A percentile compares a stretch with the other conserved stretches of the same genome.
These are phyloP conservation scores for Shiraia sp. DNA, from an alignment of 2,329 filamentous ascomycete species.

Conservation along the genomic window DNA sequence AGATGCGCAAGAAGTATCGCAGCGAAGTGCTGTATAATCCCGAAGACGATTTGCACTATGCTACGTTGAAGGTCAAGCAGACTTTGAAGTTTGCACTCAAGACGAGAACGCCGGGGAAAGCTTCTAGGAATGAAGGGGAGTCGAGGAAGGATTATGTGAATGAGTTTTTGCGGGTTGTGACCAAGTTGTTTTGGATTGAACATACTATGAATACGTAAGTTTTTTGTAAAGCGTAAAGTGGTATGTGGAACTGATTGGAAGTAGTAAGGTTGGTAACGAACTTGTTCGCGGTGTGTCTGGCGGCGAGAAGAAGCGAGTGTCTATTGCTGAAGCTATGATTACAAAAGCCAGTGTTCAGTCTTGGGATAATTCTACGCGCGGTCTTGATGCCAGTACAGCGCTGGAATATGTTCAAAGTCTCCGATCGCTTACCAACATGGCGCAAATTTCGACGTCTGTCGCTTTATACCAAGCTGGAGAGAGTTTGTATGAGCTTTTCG, in stretches of 20 bases:
- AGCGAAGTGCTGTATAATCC: constrained; percentile 75
- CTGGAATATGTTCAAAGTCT: constrained; percentile 73
- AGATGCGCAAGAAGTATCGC: constrained; percentile 62
- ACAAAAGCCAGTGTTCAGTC: constrained; percentile 44
- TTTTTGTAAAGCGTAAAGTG: no score
- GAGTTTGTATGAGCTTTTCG: constrained; percentile 44
- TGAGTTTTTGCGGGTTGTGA: constrained; percentile 68
- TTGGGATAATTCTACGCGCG: constrained; percentile 68
- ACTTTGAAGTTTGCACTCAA: constrained; percentile 74
- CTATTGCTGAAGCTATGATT: constrained; percentile 55
- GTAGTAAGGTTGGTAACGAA: not conserved
- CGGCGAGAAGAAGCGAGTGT: constrained; percentile 55
- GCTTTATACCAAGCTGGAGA: constrained; percentile 71
- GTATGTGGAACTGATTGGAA: constrained; percentile 46
- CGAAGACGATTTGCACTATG: constrained; percentile 77
- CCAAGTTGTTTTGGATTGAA: constrained; percentile 72
- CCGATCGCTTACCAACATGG: constrained; percentile 66
- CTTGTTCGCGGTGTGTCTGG: constrained; percentile 66
- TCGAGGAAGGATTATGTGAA: constrained; percentile 62
- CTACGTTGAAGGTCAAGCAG: constrained; percentile 74
- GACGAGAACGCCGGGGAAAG: constrained; percentile 67
- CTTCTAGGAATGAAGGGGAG: constrained; percentile 64
- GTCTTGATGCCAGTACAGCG: constrained; percentile 74
- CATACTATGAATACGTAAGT: constrained; percentile 75
- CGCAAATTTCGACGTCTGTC: constrained; percentile 64